phyloP scores from a whole-genome alignment of 805 yeast genomes.

The Zygotorulaspora florentina region DNA sequence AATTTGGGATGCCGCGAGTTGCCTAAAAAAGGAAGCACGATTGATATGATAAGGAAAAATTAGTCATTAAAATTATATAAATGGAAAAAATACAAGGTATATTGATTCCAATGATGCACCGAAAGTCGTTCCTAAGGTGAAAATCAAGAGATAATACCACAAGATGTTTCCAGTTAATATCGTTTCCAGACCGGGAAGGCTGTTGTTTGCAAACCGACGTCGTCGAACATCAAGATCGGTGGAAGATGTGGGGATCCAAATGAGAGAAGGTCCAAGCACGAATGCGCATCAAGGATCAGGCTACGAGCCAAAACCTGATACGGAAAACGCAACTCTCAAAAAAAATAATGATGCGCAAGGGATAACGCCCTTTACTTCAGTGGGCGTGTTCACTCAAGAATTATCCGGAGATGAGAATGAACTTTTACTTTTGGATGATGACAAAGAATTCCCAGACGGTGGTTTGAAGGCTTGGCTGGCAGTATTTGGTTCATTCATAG shows the following conservation, averaged over 20 bases:
- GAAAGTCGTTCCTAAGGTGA: too few relatives aligned
- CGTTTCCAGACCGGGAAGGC: slow-evolving; percentile 10
- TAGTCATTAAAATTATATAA: too few relatives aligned
- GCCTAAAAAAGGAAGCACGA: too few relatives aligned
- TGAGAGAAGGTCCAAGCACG: slow-evolving; percentile 3
- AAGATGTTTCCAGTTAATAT: slow-evolving; percentile 10
- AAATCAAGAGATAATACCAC: background rate
- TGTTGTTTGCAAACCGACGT: slow-evolving; percentile 5
- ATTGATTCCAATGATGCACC: too few relatives aligned
- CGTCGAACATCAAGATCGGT: slow-evolving; percentile 4
- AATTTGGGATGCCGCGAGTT: too few relatives aligned
- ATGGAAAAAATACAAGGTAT: too few relatives aligned
- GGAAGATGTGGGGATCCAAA: slow-evolving; percentile 7
- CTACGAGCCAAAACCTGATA: slow-evolving; percentile 4
- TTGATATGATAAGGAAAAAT: too few relatives aligned
- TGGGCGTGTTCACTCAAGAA: slow-evolving; percentile 3
- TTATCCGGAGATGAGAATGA: slow-evolving; percentile 7
- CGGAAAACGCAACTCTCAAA: slow-evolving; percentile 7
- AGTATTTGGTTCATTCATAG: slow-evolving; percentile 57
- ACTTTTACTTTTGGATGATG: slow-evolving; percentile 14
- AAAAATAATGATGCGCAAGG: slow-evolving; percentile 9
- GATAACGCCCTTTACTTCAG: background rate
- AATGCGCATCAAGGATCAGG: slow-evolving; percentile 9
- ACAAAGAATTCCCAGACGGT: slow-evolving; percentile 46
- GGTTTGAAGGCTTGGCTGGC: slow-evolving; percentile 55